phyloP scores from a whole-genome alignment of 768 basidiomycete genomes.

The Tricholoma hemisulphureum region DNA sequence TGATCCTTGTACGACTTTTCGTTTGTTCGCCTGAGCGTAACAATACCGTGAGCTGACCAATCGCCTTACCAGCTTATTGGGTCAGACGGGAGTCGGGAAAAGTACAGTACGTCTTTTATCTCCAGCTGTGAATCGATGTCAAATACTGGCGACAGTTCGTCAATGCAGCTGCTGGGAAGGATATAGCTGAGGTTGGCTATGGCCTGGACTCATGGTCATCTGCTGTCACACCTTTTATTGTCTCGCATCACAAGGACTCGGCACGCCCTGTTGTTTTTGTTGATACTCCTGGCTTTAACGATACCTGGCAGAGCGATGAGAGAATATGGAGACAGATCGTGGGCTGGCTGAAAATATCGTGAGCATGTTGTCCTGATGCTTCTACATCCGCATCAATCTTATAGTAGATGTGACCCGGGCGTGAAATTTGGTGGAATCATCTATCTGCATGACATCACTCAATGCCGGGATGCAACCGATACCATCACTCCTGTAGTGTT shows the following conservation, averaged over 20 bases:
- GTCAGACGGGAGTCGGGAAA: background rate
- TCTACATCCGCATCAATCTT: background rate
- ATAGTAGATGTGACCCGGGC: conserved; percentile 7
- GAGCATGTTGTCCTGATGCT: background rate
- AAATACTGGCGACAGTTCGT: background rate
- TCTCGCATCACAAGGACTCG: background rate
- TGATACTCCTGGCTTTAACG: background rate
- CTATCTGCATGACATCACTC: no score
- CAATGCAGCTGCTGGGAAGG: background rate
- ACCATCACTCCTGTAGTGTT: conserved; percentile 14
- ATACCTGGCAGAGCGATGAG: no score
- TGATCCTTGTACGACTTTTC: no score
- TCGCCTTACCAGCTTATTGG: background rate
- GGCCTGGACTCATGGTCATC: background rate
- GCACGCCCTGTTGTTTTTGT: background rate
- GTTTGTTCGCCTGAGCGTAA: no score
- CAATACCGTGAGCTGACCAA: no score
- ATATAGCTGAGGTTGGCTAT: background rate
- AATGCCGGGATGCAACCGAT: no score
- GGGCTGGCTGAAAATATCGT: conserved; percentile 10
- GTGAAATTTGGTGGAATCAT: conserved; percentile 12
- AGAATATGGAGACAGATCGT: background rate
- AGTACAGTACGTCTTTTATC: background rate
- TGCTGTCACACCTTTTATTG: no score
- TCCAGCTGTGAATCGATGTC: no score